phyloP scores from a whole-genome alignment of 2,329 filamentous ascomycete genomes.

The Colletotrichum sp. region DNA sequence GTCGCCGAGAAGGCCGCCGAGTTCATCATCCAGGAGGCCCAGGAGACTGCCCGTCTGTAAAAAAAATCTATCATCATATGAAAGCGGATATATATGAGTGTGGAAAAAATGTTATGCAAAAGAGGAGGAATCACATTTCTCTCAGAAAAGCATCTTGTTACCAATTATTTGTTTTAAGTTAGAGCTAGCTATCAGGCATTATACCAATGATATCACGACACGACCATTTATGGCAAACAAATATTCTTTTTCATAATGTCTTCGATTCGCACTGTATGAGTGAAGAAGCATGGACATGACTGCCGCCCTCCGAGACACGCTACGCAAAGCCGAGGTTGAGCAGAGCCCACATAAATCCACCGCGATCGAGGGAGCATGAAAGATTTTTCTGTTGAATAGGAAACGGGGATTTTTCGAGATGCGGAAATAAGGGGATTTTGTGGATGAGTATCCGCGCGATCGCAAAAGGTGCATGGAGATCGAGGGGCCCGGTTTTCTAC shows the following conservation, averaged over 20 bases:
- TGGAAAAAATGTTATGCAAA: not conserved
- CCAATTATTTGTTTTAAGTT: not conserved
- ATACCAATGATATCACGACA: conserved; percentile 22
- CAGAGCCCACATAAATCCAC: not conserved
- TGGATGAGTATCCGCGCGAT: not conserved
- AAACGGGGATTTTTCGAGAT: not conserved
- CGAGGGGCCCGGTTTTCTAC: not conserved
- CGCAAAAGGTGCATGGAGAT: not conserved
- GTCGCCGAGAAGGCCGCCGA: conserved; percentile 87
- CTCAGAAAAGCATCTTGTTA: conserved; percentile 11
- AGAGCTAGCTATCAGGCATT: conserved; percentile 18
- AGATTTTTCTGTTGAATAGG: not conserved
- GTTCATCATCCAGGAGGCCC: conserved; percentile 74
- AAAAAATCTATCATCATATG: not conserved
- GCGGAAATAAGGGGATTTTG: not conserved
- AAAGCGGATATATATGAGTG: not conserved
- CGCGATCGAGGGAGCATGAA: not conserved
- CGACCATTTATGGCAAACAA: not conserved
- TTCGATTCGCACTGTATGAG: not conserved
- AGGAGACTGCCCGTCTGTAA: conserved; percentile 21
- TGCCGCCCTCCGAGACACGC: not conserved
- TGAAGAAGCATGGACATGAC: not conserved
- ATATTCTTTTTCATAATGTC: not conserved
- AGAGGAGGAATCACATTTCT: not conserved
- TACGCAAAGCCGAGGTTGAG: not conserved